Evolutionary conservation across 768 basidiomycete species (phyloP), one percentile per base, ranked within the genome.

Genomic region (Myochromella boudieri): DNA sequence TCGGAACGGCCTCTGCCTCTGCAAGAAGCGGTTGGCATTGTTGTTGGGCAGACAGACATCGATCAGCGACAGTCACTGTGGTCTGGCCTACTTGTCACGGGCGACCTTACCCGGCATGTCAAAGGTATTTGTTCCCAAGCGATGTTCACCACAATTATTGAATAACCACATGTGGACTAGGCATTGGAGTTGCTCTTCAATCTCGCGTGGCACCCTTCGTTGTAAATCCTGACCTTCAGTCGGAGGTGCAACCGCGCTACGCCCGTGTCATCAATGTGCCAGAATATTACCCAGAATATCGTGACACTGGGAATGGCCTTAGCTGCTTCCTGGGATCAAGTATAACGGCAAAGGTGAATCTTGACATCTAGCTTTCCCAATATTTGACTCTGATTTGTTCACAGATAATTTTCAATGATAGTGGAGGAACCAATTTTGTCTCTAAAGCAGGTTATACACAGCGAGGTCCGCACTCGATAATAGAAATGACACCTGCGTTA

Each of bases 281-380:
- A 0, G 92, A 95, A 25, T 95, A 94, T 64, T 97, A 92, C 61
- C 85, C 87, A 6, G 91, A 95, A 62, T 97, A 89, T 58, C 75
- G 90, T 46, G 89, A 92, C 40, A 88, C 82, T 34, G 91, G 91
- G 2, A 89, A 91, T 43, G 85, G 85, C 1, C 71, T 85, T 29
- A 85, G 89, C 3, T 82, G 85, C 9, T 94, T 92, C 71, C 67
- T 94, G 46, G 91, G 91, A 1, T 74, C 82, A 14, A 85, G 85
- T 55, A 91, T 94, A 52, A 77, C 84, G n/a, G 91, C 89, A 5
- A 94, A 93, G 75, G 91, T 89, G 42, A 37, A 64, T 52, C 10
- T 36, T 27, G 24, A 4, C 15, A 25, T 15, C 20, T 8, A 31
- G 18, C 26, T 17, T 11, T 29, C 6, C 21, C 11, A 31, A 18